Evolutionary conservation across 1,139 yeast genomes (phyloP).

Genomic region (Martiniozyma asiatica): DNA sequence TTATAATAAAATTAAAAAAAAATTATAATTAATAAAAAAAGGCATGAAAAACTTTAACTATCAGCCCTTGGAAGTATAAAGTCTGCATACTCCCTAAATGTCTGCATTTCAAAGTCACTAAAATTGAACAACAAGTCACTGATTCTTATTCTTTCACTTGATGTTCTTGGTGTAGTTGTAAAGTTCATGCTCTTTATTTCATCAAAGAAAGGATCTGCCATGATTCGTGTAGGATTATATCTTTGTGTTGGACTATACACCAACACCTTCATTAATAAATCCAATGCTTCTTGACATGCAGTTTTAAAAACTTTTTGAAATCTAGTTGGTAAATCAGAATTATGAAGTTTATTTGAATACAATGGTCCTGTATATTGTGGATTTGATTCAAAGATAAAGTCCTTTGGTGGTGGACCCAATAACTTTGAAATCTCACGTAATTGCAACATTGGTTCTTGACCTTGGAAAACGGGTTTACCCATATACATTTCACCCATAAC

Average conservation of each 20-base stretch:
- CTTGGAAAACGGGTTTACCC: conserved; percentile 75
- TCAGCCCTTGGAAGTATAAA: conserved; percentile 15
- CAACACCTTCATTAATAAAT: conserved; percentile 53
- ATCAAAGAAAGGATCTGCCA: conserved; percentile 63
- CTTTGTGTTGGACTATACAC: conserved; percentile 65
- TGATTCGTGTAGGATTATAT: conserved; percentile 51
- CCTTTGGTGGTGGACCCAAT: conserved; percentile 61
- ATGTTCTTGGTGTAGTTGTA: conserved; percentile 28
- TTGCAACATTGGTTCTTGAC: conserved; percentile 63
- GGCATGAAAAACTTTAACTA: neutral
- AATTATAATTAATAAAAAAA: neutral
- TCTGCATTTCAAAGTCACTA: conserved; percentile 40
- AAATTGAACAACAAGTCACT: conserved; percentile 35
- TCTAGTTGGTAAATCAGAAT: conserved; percentile 46
- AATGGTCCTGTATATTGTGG: conserved; percentile 67
- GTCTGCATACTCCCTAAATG: conserved; percentile 28
- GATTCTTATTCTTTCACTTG: conserved; percentile 19
- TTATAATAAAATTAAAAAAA: neutral
- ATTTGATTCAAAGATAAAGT: conserved; percentile 61
- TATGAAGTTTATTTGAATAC: conserved; percentile 55
- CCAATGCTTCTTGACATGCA: conserved; percentile 61
- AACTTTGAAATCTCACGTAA: conserved; percentile 66
- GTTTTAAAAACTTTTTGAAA: conserved; percentile 59
- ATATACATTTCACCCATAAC: conserved; percentile 75
- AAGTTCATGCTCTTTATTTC: conserved; percentile 50